These are phyloP conservation scores for Nicotiana paniculata DNA, from an alignment of 257 asterid genomes.

Conservation along the genomic window DNA sequence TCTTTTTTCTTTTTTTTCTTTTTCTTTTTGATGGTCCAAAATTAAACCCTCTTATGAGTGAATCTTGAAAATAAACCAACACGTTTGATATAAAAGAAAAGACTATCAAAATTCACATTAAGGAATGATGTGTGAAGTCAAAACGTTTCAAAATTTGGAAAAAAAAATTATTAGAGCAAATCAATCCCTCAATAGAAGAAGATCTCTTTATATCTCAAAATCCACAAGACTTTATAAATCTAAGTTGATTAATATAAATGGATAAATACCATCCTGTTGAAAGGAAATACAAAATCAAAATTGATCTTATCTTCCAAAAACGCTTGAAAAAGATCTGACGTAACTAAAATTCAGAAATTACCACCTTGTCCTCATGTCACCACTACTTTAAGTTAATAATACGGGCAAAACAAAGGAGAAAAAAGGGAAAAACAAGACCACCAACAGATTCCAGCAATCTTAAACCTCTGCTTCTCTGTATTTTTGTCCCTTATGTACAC, in stretches of 20 bases:
- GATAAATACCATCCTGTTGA: not conserved
- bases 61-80: too few relatives aligned
- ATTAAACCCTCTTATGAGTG: too few relatives aligned
- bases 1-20: too few relatives aligned
- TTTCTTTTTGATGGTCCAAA: too few relatives aligned
- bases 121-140: too few relatives aligned
- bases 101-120: too few relatives aligned
- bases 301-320: not conserved
- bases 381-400: not conserved
- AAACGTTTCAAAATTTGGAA: not conserved
- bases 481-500: not conserved
- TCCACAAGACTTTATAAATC: not conserved
- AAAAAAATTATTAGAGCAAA: not conserved
- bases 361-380: not conserved
- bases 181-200: not conserved
- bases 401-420: not conserved
- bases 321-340: not conserved
- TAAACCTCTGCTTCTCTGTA: not conserved
- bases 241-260: not conserved
- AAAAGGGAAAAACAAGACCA: not conserved
- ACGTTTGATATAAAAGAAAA: too few relatives aligned
- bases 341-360: not conserved
- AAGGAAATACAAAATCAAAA: not conserved
- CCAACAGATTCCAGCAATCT: not conserved
- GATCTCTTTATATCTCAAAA: not conserved